Conservation (phyloP, 768 basidiomycete genomes). For the Epithele typhae region DNA sequence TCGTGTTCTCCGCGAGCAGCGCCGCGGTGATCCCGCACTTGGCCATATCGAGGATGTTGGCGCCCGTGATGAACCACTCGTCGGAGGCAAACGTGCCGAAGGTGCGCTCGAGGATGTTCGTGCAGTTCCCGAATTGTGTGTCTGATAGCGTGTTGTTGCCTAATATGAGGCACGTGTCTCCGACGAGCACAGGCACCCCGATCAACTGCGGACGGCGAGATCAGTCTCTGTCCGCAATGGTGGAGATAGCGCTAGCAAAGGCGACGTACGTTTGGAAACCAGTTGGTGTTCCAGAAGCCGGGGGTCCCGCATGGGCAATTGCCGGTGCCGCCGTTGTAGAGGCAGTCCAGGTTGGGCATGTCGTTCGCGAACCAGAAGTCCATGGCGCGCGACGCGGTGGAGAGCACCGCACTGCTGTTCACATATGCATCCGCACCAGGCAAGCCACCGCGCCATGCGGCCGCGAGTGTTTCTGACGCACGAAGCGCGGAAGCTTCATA, state of each 20-base stretch:
- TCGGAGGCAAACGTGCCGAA: slow-evolving; percentile 44
- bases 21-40: slow-evolving; percentile 55
- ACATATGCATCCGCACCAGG: slow-evolving; percentile 36
- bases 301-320: slow-evolving; percentile 55
- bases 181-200: slow-evolving; percentile 52
- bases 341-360: slow-evolving; percentile 47
- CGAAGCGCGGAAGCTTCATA: too few species aligned
- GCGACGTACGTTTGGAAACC: slow-evolving; percentile 49
- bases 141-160: slow-evolving; percentile 38
- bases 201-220: slow-evolving; percentile 47
- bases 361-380: slow-evolving; percentile 62
- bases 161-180: slow-evolving; percentile 53
- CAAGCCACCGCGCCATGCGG: slow-evolving; percentile 53
- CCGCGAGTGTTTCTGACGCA: slow-evolving; percentile 53
- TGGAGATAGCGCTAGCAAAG: too few species aligned
- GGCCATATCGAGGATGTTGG: slow-evolving; percentile 63
- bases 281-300: slow-evolving; percentile 58
- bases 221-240: too few species aligned
- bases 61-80: slow-evolving; percentile 52
- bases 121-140: slow-evolving; percentile 43
- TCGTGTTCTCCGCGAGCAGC: slow-evolving; percentile 26
- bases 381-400: slow-evolving; percentile 49
- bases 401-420: slow-evolving; percentile 35
- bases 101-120: slow-evolving; percentile 45
- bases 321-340: slow-evolving; percentile 48